phyloP scores from a whole-genome alignment of 2,329 filamentous ascomycete genomes.

The Sphaceloma murrayae region DNA sequence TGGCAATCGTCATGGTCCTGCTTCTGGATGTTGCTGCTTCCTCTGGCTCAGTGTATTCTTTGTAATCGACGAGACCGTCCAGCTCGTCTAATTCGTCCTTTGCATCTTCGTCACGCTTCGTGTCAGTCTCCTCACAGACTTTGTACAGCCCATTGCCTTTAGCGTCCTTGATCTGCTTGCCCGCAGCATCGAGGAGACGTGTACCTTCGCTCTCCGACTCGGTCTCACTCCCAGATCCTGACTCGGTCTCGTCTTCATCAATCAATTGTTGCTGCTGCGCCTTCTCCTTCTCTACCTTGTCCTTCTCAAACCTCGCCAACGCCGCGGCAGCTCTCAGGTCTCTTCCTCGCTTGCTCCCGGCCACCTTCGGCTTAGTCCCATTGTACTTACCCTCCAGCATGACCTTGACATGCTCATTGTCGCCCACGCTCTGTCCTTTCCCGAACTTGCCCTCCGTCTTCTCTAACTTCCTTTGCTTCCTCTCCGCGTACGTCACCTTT shows the following conservation, averaged over 20 bases:
- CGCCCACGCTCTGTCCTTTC: slow-evolving; percentile 59
- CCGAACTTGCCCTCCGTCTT: slow-evolving; percentile 81
- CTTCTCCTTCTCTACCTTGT: slow-evolving; percentile 34
- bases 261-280: slow-evolving; percentile 33
- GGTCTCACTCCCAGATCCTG: slow-evolving; percentile 42
- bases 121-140: slow-evolving; percentile 55
- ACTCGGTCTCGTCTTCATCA: slow-evolving; percentile 25
- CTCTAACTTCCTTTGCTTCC: slow-evolving; percentile 59
- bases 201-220: slow-evolving; percentile 26
- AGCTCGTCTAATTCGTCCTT: slow-evolving; percentile 61
- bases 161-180: slow-evolving; percentile 53
- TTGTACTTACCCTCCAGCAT: slow-evolving; percentile 57
- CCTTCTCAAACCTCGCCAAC: slow-evolving; percentile 57
- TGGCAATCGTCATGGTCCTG: background rate
- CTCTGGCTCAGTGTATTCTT: background rate
- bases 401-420: slow-evolving; percentile 55
- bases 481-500: slow-evolving; percentile 52
- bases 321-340: slow-evolving; percentile 70
- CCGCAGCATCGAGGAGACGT: slow-evolving; percentile 52
- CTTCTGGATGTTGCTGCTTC: background rate
- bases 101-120: slow-evolving; percentile 45
- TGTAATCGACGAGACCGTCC: slow-evolving; percentile 34
- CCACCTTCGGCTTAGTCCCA: slow-evolving; percentile 61
- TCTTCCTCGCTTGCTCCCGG: slow-evolving; percentile 61
- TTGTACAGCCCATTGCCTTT: slow-evolving; percentile 58